Evolutionary conservation across 306 rosid genomes (phyloP), one percentile per base, ranked within the genome.

Genomic region (Vigna radiata): DNA sequence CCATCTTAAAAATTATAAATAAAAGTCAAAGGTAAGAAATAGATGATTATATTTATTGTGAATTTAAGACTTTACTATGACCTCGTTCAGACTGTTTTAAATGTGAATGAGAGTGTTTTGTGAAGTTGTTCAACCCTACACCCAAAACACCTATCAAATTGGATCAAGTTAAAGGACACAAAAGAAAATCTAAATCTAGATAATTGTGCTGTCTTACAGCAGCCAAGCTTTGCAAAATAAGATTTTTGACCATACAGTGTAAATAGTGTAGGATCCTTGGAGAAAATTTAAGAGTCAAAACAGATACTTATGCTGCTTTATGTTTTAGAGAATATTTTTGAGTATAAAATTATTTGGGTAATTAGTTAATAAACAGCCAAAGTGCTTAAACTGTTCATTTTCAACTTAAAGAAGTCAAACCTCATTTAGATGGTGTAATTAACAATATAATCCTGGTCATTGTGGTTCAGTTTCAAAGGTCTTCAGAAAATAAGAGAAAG

Each of bases 391-490:
- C 14, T 21, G 73, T 68, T 43, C 36, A 66, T 5, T 44, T 67
- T 67, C 31, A 5, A 43, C 13, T 12, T 67, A 6, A 16, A 63
- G n/a, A 14, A 46, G 41, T 46, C 56, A 43, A 46, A 19, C 41
- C 8, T 48, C 37, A 44, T 46, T 67, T 4, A 44, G 37, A 67
- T 23, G 46, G 19, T 12, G 12, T 44, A 44, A 44, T 67, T 19
- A 66, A 66, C 53, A 67, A 67, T 67, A 19, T 15, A 68, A 46
- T 23, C 13, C 46, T 23, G 73, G 15, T 46, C 56, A 23, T 14
- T 14, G 23, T 44, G 56, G 41, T 23, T 14, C 54, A 44, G 10
- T 23, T 67, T 21, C 55, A 46, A 44, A 43, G 19, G 16, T 41
- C 53, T 5, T 11, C 7, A 21, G 18, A 44, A 43, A 43, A 7